These are phyloP conservation scores for Aspergillus vadensis DNA, from an alignment of 2,329 filamentous ascomycete genomes.

Conservation along the genomic window DNA sequence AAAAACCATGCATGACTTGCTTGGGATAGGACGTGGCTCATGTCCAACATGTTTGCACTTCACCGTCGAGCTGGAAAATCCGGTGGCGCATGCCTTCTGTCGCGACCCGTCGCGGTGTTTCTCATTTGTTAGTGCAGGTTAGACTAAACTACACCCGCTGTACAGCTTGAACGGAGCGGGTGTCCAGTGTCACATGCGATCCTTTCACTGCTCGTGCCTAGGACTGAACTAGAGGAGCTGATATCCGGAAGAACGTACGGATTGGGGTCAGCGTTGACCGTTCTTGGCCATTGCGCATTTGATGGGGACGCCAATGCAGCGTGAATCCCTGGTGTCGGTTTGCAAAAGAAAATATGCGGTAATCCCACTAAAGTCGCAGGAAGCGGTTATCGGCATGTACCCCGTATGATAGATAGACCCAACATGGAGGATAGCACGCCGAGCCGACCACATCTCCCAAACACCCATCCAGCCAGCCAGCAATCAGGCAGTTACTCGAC, in stretches of 20 bases:
- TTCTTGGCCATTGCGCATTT: background rate
- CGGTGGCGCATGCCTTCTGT: background rate
- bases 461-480: background rate
- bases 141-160: background rate
- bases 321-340: constrained; percentile 2
- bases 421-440: background rate
- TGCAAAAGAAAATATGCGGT: constrained; percentile 4
- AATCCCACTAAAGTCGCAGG: background rate
- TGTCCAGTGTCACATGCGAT: background rate
- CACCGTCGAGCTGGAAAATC: background rate
- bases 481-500: no score
- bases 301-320: constrained; percentile 14
- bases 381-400: constrained; percentile 1
- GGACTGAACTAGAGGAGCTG: background rate
- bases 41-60: background rate
- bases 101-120: background rate
- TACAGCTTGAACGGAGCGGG: background rate
- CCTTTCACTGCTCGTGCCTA: background rate
- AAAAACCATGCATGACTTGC: background rate
- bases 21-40: background rate
- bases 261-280: background rate
- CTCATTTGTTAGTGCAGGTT: background rate
- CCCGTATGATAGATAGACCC: background rate
- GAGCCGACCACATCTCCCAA: background rate
- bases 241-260: background rate